Conservation (phyloP, 306 rosid genomes). For the Rubus parviflorus region DNA sequence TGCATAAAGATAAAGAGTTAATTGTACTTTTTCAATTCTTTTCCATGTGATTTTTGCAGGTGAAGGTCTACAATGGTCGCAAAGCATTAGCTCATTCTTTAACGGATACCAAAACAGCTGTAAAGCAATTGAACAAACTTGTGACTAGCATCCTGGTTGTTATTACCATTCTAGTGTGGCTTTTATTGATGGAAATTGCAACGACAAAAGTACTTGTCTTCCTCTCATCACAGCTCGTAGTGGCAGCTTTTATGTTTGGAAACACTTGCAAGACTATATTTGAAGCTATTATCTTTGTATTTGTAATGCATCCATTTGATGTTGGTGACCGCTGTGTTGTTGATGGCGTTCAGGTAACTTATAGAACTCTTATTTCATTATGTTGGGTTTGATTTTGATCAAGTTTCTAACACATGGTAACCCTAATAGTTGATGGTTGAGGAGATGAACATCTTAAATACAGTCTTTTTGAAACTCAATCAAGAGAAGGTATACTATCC, state of each 20-base stretch:
- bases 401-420: constrained; percentile 14
- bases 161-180: constrained; percentile 65
- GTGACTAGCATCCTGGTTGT: constrained; percentile 50
- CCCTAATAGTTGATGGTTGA: constrained; percentile 73
- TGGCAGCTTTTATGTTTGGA: constrained; percentile 79
- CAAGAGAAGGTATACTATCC: constrained; percentile 90
- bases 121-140: constrained; percentile 75
- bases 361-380: constrained; percentile 6
- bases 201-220: constrained; percentile 79
- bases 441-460: constrained; percentile 90
- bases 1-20: background rate
- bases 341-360: constrained; percentile 75
- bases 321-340: constrained; percentile 90
- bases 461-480: constrained; percentile 80
- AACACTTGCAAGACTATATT: constrained; percentile 89
- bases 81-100: constrained; percentile 82
- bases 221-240: constrained; percentile 73
- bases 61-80: constrained; percentile 81
- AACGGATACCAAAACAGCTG: constrained; percentile 88
- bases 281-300: constrained; percentile 86
- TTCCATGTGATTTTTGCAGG: constrained; percentile 41
- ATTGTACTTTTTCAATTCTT: background rate
- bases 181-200: constrained; percentile 82
- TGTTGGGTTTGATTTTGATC: constrained; percentile 11
- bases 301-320: constrained; percentile 96